Evolutionary conservation across 2,329 filamentous ascomycete genomes (phyloP).

Genomic region (Xylariomycetidae sp.): DNA sequence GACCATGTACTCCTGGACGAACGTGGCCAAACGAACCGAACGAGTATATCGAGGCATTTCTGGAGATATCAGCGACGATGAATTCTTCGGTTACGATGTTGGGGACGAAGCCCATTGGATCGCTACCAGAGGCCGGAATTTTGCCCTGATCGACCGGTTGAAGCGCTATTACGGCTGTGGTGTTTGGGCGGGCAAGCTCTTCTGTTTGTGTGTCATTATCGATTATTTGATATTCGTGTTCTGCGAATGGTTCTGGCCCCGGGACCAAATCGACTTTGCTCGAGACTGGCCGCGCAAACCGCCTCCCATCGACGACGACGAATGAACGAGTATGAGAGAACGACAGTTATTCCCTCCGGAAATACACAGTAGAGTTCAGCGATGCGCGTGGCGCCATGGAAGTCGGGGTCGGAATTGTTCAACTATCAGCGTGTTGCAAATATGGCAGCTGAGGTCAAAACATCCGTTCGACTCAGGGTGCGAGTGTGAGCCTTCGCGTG

Average conservation of each 20-base stretch:
- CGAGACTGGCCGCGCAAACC: conserved; percentile 84
- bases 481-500: too few species aligned
- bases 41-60: conserved; percentile 92
- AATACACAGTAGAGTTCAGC: too few species aligned
- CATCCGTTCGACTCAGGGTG: too few species aligned
- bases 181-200: conserved; percentile 96
- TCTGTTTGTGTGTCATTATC: conserved; percentile 88
- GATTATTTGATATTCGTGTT: conserved; percentile 89
- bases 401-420: too few species aligned
- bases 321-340: conserved; percentile 16
- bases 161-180: conserved; percentile 98
- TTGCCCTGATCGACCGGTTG: conserved; percentile 86
- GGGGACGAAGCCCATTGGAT: conserved; percentile 57
- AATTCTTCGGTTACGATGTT: conserved; percentile 80
- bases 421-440: too few species aligned
- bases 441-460: too few species aligned
- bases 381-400: too few species aligned
- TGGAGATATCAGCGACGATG: conserved; percentile 75
- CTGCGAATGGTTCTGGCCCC: conserved; percentile 79
- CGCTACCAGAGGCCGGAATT: conserved; percentile 67
- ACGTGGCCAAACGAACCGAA: conserved; percentile 89
- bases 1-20: conserved; percentile 98
- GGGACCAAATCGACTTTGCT: conserved; percentile 81
- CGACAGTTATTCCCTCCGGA: too few species aligned
- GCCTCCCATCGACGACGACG: conserved; percentile 18